Percentiles rank a stretch among this genome's conserved stretches.
These are phyloP conservation scores for Suillus hirtellus DNA, from an alignment of 768 basidiomycete genomes.

Conservation along the genomic window DNA sequence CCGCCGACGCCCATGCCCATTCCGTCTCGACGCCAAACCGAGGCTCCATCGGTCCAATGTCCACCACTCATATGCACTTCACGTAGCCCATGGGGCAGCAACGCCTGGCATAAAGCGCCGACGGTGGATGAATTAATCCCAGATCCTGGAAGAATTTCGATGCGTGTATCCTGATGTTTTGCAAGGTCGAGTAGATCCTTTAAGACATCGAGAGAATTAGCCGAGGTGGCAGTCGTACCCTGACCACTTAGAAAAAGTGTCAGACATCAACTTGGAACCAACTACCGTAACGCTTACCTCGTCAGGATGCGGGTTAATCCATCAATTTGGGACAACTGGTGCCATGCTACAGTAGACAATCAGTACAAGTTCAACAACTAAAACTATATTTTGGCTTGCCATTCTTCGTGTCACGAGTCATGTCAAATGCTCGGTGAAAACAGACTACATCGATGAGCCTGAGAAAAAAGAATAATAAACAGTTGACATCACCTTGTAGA, in stretches of 20 bases:
- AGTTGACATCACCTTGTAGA: constrained; percentile 51
- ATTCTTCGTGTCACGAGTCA: constrained; percentile 55
- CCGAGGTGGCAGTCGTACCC: constrained; percentile 37
- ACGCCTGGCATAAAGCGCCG: constrained; percentile 44
- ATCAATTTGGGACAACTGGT: constrained; percentile 52
- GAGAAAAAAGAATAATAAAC: background rate
- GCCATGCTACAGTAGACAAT: constrained; percentile 25
- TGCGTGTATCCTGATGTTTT: constrained; percentile 10
- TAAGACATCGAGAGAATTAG: constrained; percentile 43
- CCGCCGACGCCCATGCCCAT: constrained; percentile 70
- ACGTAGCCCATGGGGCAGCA: constrained; percentile 56
- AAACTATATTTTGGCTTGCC: constrained; percentile 37
- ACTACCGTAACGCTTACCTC: constrained; percentile 46
- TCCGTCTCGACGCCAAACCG: constrained; percentile 50
- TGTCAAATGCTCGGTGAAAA: constrained; percentile 80
- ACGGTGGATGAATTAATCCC: constrained; percentile 66
- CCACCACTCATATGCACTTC: constrained; percentile 82
- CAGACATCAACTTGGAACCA: background rate
- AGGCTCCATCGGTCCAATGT: constrained; percentile 55
- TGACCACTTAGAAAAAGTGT: constrained; percentile 49
- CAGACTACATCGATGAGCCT: constrained; percentile 49
- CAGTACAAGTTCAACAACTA: constrained; percentile 1
- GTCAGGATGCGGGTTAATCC: constrained; percentile 79
- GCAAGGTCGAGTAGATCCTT: constrained; percentile 38
- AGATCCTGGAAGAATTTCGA: constrained; percentile 67